Conservation (phyloP, 2,329 filamentous ascomycete species). For the Botryosphaeria dothidea region DNA sequence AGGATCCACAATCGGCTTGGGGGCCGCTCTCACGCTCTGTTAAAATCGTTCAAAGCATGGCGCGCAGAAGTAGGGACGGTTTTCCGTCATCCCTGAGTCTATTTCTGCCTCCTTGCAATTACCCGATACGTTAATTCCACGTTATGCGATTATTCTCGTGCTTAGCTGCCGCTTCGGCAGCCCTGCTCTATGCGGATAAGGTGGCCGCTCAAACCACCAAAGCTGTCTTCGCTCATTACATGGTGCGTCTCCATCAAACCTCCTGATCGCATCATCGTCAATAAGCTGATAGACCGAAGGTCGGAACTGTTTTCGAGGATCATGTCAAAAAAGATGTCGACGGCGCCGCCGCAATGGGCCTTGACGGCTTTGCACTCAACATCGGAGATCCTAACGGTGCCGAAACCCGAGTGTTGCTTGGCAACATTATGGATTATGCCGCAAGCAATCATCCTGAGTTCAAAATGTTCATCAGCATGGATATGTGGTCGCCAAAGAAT, state of each 20-base stretch:
- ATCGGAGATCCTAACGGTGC: neutral
- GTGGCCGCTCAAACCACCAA: neutral
- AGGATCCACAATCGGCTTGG: neutral
- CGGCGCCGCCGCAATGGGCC: neutral
- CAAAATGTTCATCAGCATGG: slow-evolving; percentile 5
- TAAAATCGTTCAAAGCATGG: neutral
- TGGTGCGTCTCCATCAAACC: neutral
- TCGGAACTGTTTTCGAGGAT: neutral
- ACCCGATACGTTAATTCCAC: neutral
- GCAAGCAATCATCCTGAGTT: neutral
- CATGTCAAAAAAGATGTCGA: neutral
- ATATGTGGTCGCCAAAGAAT: neutral
- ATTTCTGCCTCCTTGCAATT: neutral
- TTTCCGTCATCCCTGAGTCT: neutral
- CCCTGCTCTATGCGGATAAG: neutral
- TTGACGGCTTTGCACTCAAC: slow-evolving; percentile 1
- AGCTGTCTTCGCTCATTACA: slow-evolving; percentile 6
- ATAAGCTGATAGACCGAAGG: neutral
- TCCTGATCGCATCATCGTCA: neutral
- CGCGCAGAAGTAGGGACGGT: neutral
- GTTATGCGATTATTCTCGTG: neutral
- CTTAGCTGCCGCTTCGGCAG: neutral
- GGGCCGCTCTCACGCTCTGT: neutral
- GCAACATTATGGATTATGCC: neutral
- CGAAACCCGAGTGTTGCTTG: neutral